phyloP scores from a whole-genome alignment of 441 rosid species.

The Oxalis stricta region DNA sequence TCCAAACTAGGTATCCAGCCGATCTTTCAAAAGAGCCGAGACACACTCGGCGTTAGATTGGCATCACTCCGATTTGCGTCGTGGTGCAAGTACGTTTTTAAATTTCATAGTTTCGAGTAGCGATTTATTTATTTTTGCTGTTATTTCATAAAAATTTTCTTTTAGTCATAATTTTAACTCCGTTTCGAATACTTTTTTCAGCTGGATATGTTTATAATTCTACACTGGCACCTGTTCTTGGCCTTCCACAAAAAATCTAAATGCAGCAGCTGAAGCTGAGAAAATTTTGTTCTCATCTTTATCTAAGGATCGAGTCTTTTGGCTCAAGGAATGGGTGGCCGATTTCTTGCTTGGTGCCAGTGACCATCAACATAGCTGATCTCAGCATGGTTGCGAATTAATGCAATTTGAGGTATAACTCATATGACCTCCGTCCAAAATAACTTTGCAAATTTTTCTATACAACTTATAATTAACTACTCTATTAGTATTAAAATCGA shows the following conservation, averaged over 20 bases:
- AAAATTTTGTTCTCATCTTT: constrained; percentile 42
- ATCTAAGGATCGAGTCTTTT: constrained; percentile 47
- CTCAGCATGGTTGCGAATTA: constrained; percentile 82
- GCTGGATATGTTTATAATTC: constrained; percentile 33
- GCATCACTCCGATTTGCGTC: constrained; percentile 82
- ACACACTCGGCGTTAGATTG: constrained; percentile 79
- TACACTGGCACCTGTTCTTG: constrained; percentile 42
- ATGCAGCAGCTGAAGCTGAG: constrained; percentile 60
- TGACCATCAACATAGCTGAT: constrained; percentile 79
- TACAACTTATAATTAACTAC: too few species aligned
- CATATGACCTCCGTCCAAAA: too few species aligned
- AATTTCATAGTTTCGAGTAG: neutral
- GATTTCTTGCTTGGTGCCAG: constrained; percentile 56
- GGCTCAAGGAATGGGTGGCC: constrained; percentile 73
- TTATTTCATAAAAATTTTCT: neutral
- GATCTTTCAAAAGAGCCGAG: constrained; percentile 72
- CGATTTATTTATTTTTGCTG: neutral
- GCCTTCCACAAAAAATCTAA: constrained; percentile 35
- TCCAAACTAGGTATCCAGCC: constrained; percentile 68
- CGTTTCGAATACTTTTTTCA: constrained; percentile 19
- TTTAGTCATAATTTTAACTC: constrained; percentile 1
- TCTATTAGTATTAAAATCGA: too few species aligned
- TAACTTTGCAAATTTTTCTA: too few species aligned
- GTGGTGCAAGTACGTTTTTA: constrained; percentile 53
- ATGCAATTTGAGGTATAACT: constrained; percentile 87